A percentile compares a stretch with the other conserved stretches of the same genome.
Evolutionary conservation across 2,329 filamentous ascomycete species (phyloP).

Genomic region (Drechslera avenae): DNA sequence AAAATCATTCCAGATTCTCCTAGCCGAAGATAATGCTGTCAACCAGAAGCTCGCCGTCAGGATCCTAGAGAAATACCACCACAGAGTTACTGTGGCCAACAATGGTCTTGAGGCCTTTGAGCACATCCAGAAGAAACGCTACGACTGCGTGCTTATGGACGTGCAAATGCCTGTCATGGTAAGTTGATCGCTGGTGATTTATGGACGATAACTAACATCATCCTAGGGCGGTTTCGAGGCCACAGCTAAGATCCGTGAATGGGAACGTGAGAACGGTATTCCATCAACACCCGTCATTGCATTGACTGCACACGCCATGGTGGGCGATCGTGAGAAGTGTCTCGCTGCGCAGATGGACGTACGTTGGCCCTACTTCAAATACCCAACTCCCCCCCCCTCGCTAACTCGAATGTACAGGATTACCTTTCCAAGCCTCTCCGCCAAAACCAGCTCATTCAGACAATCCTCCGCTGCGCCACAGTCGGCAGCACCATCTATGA

Average conservation of each 20-base stretch:
- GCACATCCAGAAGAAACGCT: conserved; percentile 87
- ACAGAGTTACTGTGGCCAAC: conserved; percentile 88
- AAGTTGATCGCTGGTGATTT: conserved; percentile 41
- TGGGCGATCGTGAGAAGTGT: conserved; percentile 96
- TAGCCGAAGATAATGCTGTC: conserved; percentile 96
- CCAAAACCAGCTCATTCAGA: conserved; percentile 96
- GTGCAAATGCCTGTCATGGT: conserved; percentile 99
- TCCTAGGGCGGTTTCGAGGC: conserved; percentile 89
- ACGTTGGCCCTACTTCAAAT: conserved; percentile 16
- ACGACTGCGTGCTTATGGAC: conserved; percentile 98
- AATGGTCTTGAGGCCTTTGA: conserved; percentile 94
- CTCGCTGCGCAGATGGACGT: conserved; percentile 97
- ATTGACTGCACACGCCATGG: conserved; percentile 96
- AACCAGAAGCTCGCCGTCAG: conserved; percentile 96
- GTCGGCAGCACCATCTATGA: conserved; percentile 83
- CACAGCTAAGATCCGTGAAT: conserved; percentile 94
- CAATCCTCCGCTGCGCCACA: conserved; percentile 94
- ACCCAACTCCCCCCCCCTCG: background rate
- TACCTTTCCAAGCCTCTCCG: conserved; percentile 96
- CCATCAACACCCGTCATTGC: conserved; percentile 94
- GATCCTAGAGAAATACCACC: conserved; percentile 96
- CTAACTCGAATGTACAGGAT: conserved; percentile 57
- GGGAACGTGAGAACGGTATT: conserved; percentile 79
- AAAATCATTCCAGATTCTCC: conserved; percentile 90
- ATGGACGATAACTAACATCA: conserved; percentile 45